Conservation (phyloP, 78 protist genomes). For the Tieghemostelium lacteum region DNA sequence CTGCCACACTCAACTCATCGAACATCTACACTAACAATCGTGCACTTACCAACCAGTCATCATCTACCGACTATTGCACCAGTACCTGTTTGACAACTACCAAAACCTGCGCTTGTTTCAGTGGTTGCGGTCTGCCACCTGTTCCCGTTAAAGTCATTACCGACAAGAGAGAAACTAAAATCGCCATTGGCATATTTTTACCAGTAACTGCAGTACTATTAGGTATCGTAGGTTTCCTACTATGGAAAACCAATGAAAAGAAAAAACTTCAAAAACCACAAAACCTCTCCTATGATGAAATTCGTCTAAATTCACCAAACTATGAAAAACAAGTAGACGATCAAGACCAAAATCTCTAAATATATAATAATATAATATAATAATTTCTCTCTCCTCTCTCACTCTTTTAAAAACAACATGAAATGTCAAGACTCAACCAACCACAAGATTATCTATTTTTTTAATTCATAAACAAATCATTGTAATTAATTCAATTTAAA, state of each 20-base stretch:
- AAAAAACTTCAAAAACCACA: conserved; percentile 8
- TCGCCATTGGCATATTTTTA: conserved; percentile 51
- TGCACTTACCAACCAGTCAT: not conserved
- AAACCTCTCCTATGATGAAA: conserved; percentile 40
- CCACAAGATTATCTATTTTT: not conserved
- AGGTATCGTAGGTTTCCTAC: conserved; percentile 51
- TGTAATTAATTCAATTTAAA: not conserved
- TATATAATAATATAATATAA: too few relatives aligned
- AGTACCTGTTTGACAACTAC: conserved; percentile 41
- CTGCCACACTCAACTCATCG: conserved; percentile 5
- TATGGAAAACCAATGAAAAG: conserved; percentile 69
- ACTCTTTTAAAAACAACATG: not conserved
- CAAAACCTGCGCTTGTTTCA: conserved; percentile 35
- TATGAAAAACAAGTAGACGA: not conserved
- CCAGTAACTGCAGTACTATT: conserved; percentile 50
- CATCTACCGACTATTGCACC: not conserved
- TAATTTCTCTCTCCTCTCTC: not conserved
- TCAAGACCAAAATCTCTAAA: not conserved
- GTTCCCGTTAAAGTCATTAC: conserved; percentile 7
- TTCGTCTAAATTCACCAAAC: conserved; percentile 23
- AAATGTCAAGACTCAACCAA: not conserved
- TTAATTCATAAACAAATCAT: not conserved
- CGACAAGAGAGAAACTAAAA: conserved; percentile 22
- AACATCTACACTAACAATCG: not conserved
- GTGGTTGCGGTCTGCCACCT: conserved; percentile 63